Evolutionary conservation across 495 filamentous ascomycete genomes (phyloP), one percentile per base, ranked within the genome.

Genomic region (Daldinia loculata): DNA sequence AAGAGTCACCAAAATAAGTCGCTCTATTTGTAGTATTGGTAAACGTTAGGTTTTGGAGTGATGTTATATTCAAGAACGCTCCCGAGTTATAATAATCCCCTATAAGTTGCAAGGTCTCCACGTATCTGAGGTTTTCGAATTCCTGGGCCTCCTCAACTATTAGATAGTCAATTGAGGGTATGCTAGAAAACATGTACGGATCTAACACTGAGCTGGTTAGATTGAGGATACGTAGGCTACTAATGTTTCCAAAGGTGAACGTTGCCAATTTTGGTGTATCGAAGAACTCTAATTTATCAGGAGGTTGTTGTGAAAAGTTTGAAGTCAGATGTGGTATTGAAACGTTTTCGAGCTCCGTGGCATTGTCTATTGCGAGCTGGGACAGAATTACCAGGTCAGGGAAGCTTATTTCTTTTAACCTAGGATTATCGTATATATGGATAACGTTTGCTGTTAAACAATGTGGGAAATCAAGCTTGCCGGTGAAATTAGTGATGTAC

Each of bases 1-100:
- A 5, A 41, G 14, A n/a, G 4, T 41, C 2, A 6, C 14, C 15
- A 6, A 41, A 41, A n/a, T n/a, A 41, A 27, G 26, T 0, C 1
- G 2, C 7, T 4, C 2, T 1, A 0, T 4, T 3, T n/a, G 0
- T 0, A 0, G 1, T 3, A 15, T 41, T 2, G 15, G 38, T 41
- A n/a, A 15, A n/a, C 5, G 38, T 41, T 6, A 41, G 38, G 15
- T n/a, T 41, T 41, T 15, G 6, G 38, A 41, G 14, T 6, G 38
- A 41, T n/a, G 38, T 41, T 41, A 41, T n/a, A 6, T n/a, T 41
- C 11, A 0, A 14, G 36, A 39, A 39, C 3, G 0, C 3, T 39
- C 14, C 0, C 14, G 0, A 15, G 30, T 38, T 15, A 3, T 38
- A 14, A 38, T 38, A 27, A 27, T 4, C 0, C 3, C 12, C 36